Conservation (phyloP, 2,329 filamentous ascomycete genomes). For the Scorias spongiosa region DNA sequence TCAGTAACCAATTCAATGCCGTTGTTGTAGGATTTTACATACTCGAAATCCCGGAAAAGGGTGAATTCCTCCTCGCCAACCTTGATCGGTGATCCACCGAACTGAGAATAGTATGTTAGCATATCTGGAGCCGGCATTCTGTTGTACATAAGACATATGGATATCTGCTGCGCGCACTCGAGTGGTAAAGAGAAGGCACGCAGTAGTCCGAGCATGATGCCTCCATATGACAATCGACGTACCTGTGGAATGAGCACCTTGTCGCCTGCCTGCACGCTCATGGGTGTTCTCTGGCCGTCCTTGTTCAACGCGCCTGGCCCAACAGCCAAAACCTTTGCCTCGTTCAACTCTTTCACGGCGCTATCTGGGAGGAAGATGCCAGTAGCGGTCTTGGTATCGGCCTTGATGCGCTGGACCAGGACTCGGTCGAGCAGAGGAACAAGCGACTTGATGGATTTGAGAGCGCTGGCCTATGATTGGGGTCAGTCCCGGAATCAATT, state of each 20-base stretch:
- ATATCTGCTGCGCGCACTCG: no score
- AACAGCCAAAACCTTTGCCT: conserved; percentile 90
- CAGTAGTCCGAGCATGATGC: no score
- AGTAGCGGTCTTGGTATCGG: conserved; percentile 86
- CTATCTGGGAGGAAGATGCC: conserved; percentile 97
- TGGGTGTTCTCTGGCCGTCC: conserved; percentile 74
- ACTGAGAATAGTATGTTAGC: conserved; percentile 38
- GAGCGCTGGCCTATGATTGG: conserved; percentile 33
- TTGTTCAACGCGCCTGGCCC: conserved; percentile 78
- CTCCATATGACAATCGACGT: conserved; percentile 22
- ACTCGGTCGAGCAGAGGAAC: conserved; percentile 94
- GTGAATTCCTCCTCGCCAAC: conserved; percentile 93
- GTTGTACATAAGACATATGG: background rate
- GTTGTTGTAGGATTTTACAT: conserved; percentile 33
- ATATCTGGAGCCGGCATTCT: background rate
- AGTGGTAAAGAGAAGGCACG: no score
- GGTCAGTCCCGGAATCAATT: background rate
- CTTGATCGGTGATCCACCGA: conserved; percentile 87
- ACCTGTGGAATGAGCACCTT: conserved; percentile 92
- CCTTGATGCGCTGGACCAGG: conserved; percentile 94
- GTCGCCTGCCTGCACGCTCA: conserved; percentile 73
- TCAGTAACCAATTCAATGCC: conserved; percentile 8
- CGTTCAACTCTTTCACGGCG: conserved; percentile 94
- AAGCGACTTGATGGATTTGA: conserved; percentile 92
- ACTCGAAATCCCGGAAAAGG: conserved; percentile 97